phyloP scores from a whole-genome alignment of 148 eudicot species.

The Rhododendron henanense region DNA sequence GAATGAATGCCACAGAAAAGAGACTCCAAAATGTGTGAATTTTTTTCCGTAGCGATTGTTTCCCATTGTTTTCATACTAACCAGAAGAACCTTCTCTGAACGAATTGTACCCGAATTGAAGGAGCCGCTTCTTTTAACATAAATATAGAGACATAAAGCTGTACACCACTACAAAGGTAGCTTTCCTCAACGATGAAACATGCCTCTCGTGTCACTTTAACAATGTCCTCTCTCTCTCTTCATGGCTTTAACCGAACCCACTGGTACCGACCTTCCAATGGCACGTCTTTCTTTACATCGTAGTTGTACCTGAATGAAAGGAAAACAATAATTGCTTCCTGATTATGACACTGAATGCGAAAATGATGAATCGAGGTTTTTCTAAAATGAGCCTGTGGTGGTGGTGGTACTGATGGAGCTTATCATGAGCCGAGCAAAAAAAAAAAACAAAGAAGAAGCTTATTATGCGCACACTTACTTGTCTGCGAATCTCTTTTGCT shows the following conservation, averaged over 20 bases:
- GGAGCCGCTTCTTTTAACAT: neutral
- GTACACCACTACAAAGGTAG: conserved; percentile 1
- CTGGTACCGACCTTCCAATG: conserved; percentile 45
- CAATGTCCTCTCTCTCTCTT: neutral
- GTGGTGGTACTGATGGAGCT: neutral
- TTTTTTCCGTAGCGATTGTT: neutral
- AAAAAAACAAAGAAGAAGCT: no score
- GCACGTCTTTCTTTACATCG: conserved; percentile 40
- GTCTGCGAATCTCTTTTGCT: conserved; percentile 39
- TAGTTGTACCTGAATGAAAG: conserved; percentile 39
- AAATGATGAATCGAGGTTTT: neutral
- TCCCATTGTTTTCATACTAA: neutral
- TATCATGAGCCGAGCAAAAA: neutral
- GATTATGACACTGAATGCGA: neutral
- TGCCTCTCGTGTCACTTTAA: neutral
- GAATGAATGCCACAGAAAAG: neutral
- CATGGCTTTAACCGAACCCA: conserved; percentile 40
- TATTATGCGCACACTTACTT: conserved; percentile 29
- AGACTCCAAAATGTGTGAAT: neutral
- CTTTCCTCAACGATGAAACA: neutral
- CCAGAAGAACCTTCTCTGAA: conserved; percentile 13
- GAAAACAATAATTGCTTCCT: neutral
- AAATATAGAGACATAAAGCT: conserved; percentile 6
- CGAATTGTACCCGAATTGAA: neutral
- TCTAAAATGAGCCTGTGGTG: neutral